Conservation (phyloP, 768 basidiomycete genomes). For the Leccinum aurantiacum region DNA sequence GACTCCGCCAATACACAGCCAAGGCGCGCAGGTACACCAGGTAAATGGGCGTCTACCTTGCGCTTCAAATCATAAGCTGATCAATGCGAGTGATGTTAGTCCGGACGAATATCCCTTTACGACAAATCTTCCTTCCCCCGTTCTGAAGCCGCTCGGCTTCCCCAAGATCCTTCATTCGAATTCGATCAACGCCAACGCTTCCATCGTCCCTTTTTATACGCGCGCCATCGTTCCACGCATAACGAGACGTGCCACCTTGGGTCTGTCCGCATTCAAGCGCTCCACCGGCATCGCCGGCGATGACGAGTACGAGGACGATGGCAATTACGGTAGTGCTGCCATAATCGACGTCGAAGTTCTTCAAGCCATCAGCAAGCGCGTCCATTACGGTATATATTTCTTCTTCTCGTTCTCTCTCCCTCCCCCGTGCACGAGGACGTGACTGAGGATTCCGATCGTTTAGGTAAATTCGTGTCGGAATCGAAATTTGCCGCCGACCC, state of each 20-base stretch:
- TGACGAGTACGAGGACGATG: constrained; percentile 85
- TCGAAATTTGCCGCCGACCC: constrained; percentile 92
- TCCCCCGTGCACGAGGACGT: background rate
- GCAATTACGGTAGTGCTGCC: constrained; percentile 95
- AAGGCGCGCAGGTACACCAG: constrained; percentile 95
- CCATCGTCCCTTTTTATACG: constrained; percentile 89
- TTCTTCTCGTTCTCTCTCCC: constrained; percentile 17
- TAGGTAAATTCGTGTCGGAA: constrained; percentile 99
- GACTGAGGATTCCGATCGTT: constrained; percentile 2
- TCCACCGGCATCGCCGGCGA: constrained; percentile 64
- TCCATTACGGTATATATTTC: constrained; percentile 82
- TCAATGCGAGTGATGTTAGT: constrained; percentile 41
- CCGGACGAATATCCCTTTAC: constrained; percentile 99
- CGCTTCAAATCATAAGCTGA: background rate
- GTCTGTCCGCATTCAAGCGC: constrained; percentile 65
- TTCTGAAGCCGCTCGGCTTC: constrained; percentile 71
- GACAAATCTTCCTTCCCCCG: constrained; percentile 71
- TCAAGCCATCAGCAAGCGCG: constrained; percentile 97
- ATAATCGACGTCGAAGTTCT: constrained; percentile 94
- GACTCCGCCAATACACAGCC: constrained; percentile 47
- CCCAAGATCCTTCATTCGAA: constrained; percentile 79
- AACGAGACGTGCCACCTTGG: constrained; percentile 66
- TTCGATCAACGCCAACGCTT: constrained; percentile 80
- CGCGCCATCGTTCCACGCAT: constrained; percentile 87
- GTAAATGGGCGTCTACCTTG: constrained; percentile 39